Evolutionary conservation across 371 early-diverging fungal species (phyloP), one percentile per base, ranked within the genome.

Genomic region (Mortierella sp.): DNA sequence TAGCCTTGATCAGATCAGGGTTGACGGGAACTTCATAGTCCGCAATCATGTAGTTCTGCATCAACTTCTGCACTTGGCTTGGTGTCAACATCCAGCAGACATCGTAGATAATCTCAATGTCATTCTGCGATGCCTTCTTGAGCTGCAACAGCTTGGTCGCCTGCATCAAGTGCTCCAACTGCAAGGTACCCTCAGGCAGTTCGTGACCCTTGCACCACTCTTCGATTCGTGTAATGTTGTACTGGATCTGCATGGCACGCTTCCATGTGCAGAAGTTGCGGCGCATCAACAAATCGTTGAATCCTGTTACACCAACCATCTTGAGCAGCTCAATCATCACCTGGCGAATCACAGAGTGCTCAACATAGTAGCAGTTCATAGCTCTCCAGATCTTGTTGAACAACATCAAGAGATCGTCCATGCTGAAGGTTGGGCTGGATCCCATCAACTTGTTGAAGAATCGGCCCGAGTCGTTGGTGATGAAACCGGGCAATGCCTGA

Each of bases 161-260:
- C 80, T 98, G 96, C 84, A 95, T 88, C 65, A 98, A 82, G 55
- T 93, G 94, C 76, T 96, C 96, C 4, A 96, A 81, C 67, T 97
- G 96, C 39, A 92, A 83, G 0, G 95, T 92, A 26, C 93, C 90
- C 71, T 97, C 96, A n/a, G 89, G 79, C 24, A 96, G 89, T 39
- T 90, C 91, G 72, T 96, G 95, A n/a, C 89, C 78, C 85, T 93
- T 94, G 86, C 96, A 96, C 98, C 98, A 98, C 78, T 98, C 98
- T 78, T 96, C 95, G 53, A 98, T 82, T 18, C 96, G 89, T 4
- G 95, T 93, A 45, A 97, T 90, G 71, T 98, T 98, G 86, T 96
- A 97, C 82, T 97, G 98, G 68, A 98, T 96, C 85, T 98, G 98
- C 92, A 97, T 97, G 21, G 89, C 89, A 66, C 95, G 87, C 78